phyloP scores from a whole-genome alignment of 78 protist species.

The Dictyostelium brefeldianum region DNA sequence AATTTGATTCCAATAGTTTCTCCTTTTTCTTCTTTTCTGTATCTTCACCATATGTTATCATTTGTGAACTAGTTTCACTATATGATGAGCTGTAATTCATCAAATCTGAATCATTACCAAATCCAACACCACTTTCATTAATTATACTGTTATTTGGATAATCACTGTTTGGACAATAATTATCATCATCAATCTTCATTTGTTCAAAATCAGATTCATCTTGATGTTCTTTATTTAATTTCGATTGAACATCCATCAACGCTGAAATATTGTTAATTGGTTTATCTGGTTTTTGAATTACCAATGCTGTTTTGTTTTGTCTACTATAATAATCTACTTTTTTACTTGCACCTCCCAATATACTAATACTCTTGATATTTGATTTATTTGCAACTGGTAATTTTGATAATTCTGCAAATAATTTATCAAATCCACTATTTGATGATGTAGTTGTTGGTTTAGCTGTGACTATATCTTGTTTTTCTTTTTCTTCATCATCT shows the following conservation, averaged over 20 bases:
- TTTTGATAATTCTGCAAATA: background rate
- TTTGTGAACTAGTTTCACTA: constrained; percentile 2
- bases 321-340: too few species aligned
- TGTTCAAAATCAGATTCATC: background rate
- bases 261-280: background rate
- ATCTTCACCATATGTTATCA: constrained; percentile 26
- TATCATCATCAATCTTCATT: too few species aligned
- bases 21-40: constrained; percentile 14
- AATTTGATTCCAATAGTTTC: constrained; percentile 20
- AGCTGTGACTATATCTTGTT: background rate
- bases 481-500: constrained; percentile 5
- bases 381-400: background rate
- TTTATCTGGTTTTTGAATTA: background rate
- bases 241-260: background rate
- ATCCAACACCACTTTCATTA: background rate
- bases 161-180: background rate
- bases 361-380: too few species aligned
- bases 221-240: background rate
- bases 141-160: background rate
- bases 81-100: background rate
- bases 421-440: background rate
- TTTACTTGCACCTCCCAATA: too few species aligned
- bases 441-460: background rate
- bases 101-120: background rate
- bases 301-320: too few species aligned